A percentile compares a stretch with the other conserved stretches of the same genome.
Evolutionary conservation across 352 stramenopile genomes (phyloP).

Genomic region (Phytophthora pluvialis): DNA sequence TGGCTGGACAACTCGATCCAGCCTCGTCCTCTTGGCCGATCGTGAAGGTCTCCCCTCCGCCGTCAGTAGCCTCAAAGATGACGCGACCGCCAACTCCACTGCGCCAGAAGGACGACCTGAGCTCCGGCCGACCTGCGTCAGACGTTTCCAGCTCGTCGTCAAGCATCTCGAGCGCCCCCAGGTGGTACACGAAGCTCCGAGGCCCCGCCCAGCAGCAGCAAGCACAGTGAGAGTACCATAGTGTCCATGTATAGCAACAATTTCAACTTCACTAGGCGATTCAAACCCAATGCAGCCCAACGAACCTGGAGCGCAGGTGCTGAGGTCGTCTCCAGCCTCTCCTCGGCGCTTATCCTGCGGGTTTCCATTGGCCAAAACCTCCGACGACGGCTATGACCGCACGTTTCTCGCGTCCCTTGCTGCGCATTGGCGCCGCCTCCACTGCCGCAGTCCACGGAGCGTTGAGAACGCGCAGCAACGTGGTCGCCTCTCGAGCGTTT

Average conservation of each 20-base stretch:
- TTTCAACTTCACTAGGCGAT: constrained; percentile 4
- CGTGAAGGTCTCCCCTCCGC: constrained; percentile 42
- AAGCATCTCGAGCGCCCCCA: constrained; percentile 46
- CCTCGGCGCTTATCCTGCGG: not conserved
- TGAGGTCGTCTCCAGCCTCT: too few relatives aligned
- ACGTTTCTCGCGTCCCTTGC: constrained; percentile 26
- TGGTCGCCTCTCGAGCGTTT: constrained; percentile 19
- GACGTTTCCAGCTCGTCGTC: constrained; percentile 14
- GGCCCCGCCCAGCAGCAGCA: constrained; percentile 5
- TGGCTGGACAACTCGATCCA: not conserved
- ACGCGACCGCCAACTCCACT: constrained; percentile 44
- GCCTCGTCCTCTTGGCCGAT: not conserved
- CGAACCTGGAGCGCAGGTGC: too few relatives aligned
- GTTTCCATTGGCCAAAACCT: constrained; percentile 32
- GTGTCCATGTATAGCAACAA: not conserved
- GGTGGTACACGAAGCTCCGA: constrained; percentile 76
- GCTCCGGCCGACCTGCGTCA: constrained; percentile 1
- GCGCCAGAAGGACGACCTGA: constrained; percentile 8
- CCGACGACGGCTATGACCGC: constrained; percentile 17
- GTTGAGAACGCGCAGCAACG: not conserved
- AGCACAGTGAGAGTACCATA: constrained; percentile 3
- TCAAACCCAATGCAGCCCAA: too few relatives aligned
- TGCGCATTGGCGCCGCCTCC: constrained; percentile 10
- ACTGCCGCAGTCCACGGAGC: not conserved
- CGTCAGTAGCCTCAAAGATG: constrained; percentile 53